Conservation (phyloP, 2,329 filamentous ascomycete genomes). For the Dactylonectria estremocensis region DNA sequence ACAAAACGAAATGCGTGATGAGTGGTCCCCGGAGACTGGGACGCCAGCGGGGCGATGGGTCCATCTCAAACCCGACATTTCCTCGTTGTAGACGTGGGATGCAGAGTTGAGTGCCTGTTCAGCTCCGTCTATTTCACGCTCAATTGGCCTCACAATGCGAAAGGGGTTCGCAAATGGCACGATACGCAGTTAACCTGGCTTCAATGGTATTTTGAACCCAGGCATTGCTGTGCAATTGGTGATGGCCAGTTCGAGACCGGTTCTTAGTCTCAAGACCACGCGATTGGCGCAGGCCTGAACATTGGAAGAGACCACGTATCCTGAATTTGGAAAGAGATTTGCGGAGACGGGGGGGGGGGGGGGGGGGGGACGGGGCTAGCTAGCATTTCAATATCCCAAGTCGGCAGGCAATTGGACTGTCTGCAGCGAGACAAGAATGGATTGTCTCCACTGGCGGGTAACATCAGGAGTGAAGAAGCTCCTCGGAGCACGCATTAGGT, state of each 20-base stretch:
- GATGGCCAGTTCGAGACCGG: background rate
- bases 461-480: background rate
- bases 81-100: background rate
- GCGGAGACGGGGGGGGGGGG: slow-evolving; percentile 20
- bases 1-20: background rate
- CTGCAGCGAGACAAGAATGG: slow-evolving; percentile 16
- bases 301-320: slow-evolving; percentile 30
- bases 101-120: background rate
- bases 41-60: background rate
- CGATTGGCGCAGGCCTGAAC: background rate
- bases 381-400: slow-evolving; percentile 10
- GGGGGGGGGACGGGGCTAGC: slow-evolving; percentile 16
- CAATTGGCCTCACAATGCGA: background rate
- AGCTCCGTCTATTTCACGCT: background rate
- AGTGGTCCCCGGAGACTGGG: slow-evolving; percentile 1
- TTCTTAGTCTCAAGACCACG: background rate
- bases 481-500: background rate
- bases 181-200: background rate
- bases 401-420: background rate
- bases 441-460: slow-evolving; percentile 4
- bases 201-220: background rate
- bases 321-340: slow-evolving; percentile 16
- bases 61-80: background rate
- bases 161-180: background rate
- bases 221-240: background rate